Evolutionary conservation across 768 basidiomycete genomes (phyloP), one percentile per base, ranked within the genome.

Genomic region (Mycena venus): DNA sequence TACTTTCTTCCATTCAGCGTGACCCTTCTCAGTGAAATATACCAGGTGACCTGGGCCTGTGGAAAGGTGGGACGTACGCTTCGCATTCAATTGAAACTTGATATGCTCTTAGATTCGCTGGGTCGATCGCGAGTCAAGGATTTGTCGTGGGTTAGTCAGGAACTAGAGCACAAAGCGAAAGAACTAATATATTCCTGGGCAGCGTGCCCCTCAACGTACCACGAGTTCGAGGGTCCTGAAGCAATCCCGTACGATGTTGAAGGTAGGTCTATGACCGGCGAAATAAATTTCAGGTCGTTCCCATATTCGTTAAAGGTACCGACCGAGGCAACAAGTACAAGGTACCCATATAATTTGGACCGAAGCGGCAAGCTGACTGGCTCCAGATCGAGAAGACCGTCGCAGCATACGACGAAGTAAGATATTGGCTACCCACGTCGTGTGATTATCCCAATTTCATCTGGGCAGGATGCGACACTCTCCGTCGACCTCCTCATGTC

Each of bases 11-110:
- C 23, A 42, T 61, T 53, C 36, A 66, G 10, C 34, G 19, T 32
- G 47, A 42, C 9, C 21, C 36, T 53, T 53, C 51, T 8, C 79
- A 96, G 96, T 79, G 97, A 98, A 85, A 99, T 99, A 67, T 99
- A 98, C 81, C 95, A 96, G 82, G 96, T 97, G 2, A 97, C 96
- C n/a, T n/a, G 96, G 96, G 0, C 97, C 97, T 40, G 97, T 98
- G n/a, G 96, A 97, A 81, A 91, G 97, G 74, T 70, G 2, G 23
- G 65, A 21, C 2, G 11, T 14, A 19, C 21, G 25, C 53, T 29
- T 31, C 66, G 38, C 14, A 15, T n/a, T 32, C 63, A 12, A 10
- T 15, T 32, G 19, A 12, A 27, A 23, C n/a, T 64, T 25, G 11
- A 64, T 27, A 23, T 47, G 12, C 7, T 60, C 2, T 32, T 32